Percentiles rank a stretch among this genome's conserved stretches.
phyloP scores from a whole-genome alignment of 2,329 filamentous ascomycete species.

The Fusarium tupiense region DNA sequence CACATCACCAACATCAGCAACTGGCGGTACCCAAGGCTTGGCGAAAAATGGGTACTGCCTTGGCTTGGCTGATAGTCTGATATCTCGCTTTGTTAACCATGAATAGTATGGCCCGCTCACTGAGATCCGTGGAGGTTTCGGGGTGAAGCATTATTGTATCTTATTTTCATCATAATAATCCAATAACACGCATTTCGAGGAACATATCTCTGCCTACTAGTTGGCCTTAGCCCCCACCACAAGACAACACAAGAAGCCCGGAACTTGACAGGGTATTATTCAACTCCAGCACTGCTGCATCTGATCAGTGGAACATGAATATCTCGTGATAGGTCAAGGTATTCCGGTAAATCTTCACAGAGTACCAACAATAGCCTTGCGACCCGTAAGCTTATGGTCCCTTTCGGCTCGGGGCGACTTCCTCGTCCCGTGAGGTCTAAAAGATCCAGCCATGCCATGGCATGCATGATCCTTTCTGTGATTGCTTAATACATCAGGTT shows the following conservation, averaged over 20 bases:
- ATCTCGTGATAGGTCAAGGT: background rate
- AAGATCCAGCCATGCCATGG: slow-evolving; percentile 12
- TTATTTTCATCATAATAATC: background rate
- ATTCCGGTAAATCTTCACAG: background rate
- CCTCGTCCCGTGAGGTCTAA: slow-evolving; percentile 1
- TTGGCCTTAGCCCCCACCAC: slow-evolving; percentile 1
- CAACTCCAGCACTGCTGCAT: background rate
- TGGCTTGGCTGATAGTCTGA: background rate
- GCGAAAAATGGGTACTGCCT: background rate
- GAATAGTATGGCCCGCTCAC: background rate
- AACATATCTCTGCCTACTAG: background rate
- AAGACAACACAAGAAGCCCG: background rate
- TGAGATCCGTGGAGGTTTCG: background rate
- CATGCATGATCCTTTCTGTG: background rate
- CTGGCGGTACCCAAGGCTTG: slow-evolving; percentile 15
- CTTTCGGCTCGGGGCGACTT: slow-evolving; percentile 28
- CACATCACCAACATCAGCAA: slow-evolving; percentile 4
- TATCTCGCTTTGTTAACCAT: background rate
- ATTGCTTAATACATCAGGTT: slow-evolving; percentile 1
- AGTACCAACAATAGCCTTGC: background rate
- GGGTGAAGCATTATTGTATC: background rate
- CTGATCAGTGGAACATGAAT: slow-evolving; percentile 3
- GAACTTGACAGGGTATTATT: background rate
- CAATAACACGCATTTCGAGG: background rate
- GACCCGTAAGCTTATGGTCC: slow-evolving; percentile 7